A percentile compares a stretch with the other conserved stretches of the same genome.
These are phyloP conservation scores for Gyrodon lividus DNA, from an alignment of 768 basidiomycete genomes.

Conservation along the genomic window DNA sequence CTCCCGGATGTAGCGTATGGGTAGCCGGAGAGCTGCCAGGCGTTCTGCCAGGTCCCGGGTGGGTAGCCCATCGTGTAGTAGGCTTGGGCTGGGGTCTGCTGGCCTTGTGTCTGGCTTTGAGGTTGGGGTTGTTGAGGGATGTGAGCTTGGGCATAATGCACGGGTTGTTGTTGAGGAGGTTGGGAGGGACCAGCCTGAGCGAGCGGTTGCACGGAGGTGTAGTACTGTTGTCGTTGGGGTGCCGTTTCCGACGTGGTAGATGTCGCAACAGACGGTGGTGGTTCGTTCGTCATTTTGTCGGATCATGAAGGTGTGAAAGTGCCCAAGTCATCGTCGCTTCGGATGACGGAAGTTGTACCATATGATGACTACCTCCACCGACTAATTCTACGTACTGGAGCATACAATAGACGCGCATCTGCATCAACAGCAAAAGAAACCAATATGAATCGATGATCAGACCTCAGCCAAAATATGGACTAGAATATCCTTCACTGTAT, in stretches of 20 bases:
- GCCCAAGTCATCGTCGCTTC: not conserved
- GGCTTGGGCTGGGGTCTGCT: constrained; percentile 27
- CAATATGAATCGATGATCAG: constrained; percentile 17
- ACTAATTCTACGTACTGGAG: not conserved
- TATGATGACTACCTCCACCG: not conserved
- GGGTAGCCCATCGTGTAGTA: constrained; percentile 35
- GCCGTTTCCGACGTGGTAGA: constrained; percentile 10
- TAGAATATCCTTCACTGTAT: constrained; percentile 65
- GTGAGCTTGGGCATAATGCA: constrained; percentile 22
- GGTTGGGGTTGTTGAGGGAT: constrained; percentile 14
- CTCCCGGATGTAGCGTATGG: constrained; percentile 30
- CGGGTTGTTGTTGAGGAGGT: constrained; percentile 12
- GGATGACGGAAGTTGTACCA: not conserved
- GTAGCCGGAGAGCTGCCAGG: constrained; percentile 35
- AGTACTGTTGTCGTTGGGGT: constrained; percentile 9
- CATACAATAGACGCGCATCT: not conserved
- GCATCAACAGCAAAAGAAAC: not conserved
- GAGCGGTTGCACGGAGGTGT: constrained; percentile 14
- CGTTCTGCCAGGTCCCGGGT: constrained; percentile 32
- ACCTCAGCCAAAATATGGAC: constrained; percentile 57
- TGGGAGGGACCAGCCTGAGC: constrained; percentile 17
- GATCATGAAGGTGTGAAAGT: not conserved
- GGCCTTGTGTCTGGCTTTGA: constrained; percentile 15
- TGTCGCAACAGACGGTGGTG: constrained; percentile 28
- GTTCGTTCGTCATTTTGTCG: constrained; percentile 38